Evolutionary conservation across 169 alveolate species (phyloP).

Genomic region (Ichthyophthirius multifiliis): DNA sequence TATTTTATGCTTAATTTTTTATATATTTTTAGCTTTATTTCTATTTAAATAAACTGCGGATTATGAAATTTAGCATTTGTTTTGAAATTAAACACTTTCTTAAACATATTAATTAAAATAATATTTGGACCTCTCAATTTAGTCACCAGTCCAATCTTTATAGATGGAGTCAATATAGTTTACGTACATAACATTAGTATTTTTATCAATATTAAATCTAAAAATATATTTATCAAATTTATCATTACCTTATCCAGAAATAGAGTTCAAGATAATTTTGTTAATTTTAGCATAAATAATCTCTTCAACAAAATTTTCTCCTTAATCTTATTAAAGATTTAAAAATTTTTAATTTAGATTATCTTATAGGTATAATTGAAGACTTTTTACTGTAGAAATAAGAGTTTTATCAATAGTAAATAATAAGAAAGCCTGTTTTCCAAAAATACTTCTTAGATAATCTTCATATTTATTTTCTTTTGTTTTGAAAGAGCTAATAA

Average conservation of each 20-base stretch:
- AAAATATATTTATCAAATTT: background rate
- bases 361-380: background rate
- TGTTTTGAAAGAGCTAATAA: slow-evolving; percentile 16
- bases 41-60: background rate
- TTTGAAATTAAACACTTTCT: background rate
- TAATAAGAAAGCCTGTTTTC: slow-evolving; percentile 22
- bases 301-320: background rate
- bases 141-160: background rate
- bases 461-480: slow-evolving; percentile 38
- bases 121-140: background rate
- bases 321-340: background rate
- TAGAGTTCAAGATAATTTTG: background rate
- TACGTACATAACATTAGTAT: background rate
- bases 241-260: background rate
- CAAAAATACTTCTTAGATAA: slow-evolving; percentile 29
- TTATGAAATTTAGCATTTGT: background rate
- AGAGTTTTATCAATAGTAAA: slow-evolving; percentile 3
- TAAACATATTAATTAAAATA: background rate
- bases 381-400: background rate
- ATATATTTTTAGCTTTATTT: background rate
- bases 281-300: background rate
- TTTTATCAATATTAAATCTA: background rate
- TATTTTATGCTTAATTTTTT: background rate
- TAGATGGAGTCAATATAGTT: background rate
- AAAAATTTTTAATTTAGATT: background rate